phyloP scores from a whole-genome alignment of 345 rosid species.

The Populus davidiana region DNA sequence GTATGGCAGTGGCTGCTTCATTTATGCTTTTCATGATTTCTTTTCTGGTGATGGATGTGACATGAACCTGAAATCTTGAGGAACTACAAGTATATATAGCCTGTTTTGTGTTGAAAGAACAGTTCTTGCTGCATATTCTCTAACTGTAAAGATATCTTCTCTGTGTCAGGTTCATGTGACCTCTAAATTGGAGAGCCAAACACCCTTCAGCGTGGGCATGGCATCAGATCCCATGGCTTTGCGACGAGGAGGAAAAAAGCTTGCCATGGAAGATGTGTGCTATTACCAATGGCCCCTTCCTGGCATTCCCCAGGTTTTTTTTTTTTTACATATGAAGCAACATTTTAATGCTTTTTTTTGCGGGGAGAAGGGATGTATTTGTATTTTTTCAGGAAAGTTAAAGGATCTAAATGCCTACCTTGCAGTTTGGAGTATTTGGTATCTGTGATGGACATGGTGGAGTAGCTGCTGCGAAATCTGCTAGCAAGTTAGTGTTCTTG shows the following conservation, averaged over 20 bases:
- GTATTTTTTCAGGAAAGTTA: constrained; percentile 10
- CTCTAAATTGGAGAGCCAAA: constrained; percentile 44
- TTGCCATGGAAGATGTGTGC: constrained; percentile 94
- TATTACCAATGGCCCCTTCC: constrained; percentile 92
- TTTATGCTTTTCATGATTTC: constrained; percentile 3
- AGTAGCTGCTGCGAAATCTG: constrained; percentile 79
- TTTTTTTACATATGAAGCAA: constrained; percentile 14
- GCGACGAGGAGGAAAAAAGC: constrained; percentile 91
- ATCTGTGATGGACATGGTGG: constrained; percentile 99
- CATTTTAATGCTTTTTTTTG: neutral
- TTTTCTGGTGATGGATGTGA: neutral
- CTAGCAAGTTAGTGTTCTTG: constrained; percentile 70
- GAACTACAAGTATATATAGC: too few species aligned
- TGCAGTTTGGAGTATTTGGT: constrained; percentile 93
- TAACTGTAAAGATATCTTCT: neutral
- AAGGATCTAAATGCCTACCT: constrained; percentile 7
- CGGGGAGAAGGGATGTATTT: neutral
- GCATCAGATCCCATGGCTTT: constrained; percentile 94
- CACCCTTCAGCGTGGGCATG: constrained; percentile 77
- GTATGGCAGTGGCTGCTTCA: neutral
- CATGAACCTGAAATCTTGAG: neutral
- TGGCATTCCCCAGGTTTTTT: constrained; percentile 65
- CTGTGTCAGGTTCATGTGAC: constrained; percentile 67
- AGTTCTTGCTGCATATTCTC: neutral
- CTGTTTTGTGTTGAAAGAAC: neutral